Percentiles rank a stretch among this genome's conserved stretches.
Evolutionary conservation across 2,329 filamentous ascomycete species (phyloP).

Genomic region (Phoma sp.): DNA sequence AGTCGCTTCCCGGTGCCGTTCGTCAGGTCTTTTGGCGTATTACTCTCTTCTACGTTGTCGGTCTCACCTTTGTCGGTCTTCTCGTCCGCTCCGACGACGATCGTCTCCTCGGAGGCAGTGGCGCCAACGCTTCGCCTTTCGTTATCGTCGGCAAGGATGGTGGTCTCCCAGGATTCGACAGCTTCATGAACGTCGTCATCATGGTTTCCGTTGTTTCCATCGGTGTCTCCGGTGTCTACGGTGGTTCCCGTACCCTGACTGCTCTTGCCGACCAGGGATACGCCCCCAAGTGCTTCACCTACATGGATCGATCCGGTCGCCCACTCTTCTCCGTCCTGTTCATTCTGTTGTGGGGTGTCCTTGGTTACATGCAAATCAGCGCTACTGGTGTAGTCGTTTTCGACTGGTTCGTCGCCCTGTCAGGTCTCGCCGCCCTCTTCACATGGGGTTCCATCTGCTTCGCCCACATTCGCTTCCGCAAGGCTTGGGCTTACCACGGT

Average conservation of each 20-base stretch:
- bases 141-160: constrained; percentile 70
- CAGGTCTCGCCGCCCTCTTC: constrained; percentile 76
- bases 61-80: constrained; percentile 54
- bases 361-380: constrained; percentile 70
- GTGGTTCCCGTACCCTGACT: constrained; percentile 64
- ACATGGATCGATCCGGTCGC: constrained; percentile 83
- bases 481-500: constrained; percentile 50
- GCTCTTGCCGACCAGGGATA: constrained; percentile 65
- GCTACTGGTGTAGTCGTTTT: constrained; percentile 65
- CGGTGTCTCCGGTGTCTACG: constrained; percentile 66
- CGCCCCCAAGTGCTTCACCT: constrained; percentile 77
- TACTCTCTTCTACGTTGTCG: constrained; percentile 54
- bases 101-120: constrained; percentile 45
- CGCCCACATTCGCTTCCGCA: constrained; percentile 90
- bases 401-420: constrained; percentile 80
- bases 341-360: constrained; percentile 72
- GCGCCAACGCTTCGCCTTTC: constrained; percentile 65
- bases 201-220: constrained; percentile 67
- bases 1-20: constrained; percentile 54
- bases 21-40: constrained; percentile 59
- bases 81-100: constrained; percentile 48
- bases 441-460: constrained; percentile 87
- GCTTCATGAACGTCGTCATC: constrained; percentile 73
- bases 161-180: constrained; percentile 66
- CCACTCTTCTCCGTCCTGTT: constrained; percentile 76